phyloP scores from a whole-genome alignment of 345 rosid species.

The Limnanthes douglasii region DNA sequence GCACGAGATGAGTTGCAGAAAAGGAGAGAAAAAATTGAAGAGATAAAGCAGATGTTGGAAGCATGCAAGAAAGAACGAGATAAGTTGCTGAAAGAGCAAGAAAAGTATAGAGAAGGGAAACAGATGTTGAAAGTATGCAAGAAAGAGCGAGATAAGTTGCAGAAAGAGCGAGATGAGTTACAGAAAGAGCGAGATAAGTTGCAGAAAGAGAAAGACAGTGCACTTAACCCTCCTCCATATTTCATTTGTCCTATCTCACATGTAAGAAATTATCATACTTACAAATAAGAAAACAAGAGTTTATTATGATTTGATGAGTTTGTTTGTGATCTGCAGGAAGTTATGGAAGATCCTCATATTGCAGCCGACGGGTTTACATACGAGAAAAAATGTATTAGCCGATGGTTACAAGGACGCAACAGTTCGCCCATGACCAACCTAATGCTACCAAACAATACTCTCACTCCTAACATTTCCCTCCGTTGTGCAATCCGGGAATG shows the following conservation, averaged over 20 bases:
- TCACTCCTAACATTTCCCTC: slow-evolving; percentile 55
- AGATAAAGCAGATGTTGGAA: too few species aligned
- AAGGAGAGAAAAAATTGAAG: too few species aligned
- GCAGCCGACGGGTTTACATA: slow-evolving; percentile 85
- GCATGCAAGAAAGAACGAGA: too few species aligned
- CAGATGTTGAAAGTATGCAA: too few species aligned
- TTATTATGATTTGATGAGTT: not conserved
- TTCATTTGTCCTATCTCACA: slow-evolving; percentile 76
- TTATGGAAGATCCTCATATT: slow-evolving; percentile 75
- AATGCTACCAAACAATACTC: slow-evolving; percentile 28
- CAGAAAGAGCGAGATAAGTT: too few species aligned
- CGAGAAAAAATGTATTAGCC: slow-evolving; percentile 57
- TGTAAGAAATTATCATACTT: slow-evolving; percentile 17
- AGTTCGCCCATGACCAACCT: slow-evolving; percentile 65
- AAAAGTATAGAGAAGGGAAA: too few species aligned
- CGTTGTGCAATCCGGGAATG: slow-evolving; percentile 67
- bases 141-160: too few species aligned
- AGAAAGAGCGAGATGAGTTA: too few species aligned
- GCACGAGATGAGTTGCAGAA: too few species aligned
- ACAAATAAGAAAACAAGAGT: not conserved
- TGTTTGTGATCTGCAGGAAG: slow-evolving; percentile 28
- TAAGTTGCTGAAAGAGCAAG: too few species aligned
- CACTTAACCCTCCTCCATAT: slow-evolving; percentile 47
- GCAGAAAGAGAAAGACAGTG: slow-evolving; percentile 22
- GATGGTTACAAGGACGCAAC: slow-evolving; percentile 59